A percentile compares a stretch with the other conserved stretches of the same genome.
phyloP scores from a whole-genome alignment of 108 stramenopile genomes.

The Mediolabrus comicus region DNA sequence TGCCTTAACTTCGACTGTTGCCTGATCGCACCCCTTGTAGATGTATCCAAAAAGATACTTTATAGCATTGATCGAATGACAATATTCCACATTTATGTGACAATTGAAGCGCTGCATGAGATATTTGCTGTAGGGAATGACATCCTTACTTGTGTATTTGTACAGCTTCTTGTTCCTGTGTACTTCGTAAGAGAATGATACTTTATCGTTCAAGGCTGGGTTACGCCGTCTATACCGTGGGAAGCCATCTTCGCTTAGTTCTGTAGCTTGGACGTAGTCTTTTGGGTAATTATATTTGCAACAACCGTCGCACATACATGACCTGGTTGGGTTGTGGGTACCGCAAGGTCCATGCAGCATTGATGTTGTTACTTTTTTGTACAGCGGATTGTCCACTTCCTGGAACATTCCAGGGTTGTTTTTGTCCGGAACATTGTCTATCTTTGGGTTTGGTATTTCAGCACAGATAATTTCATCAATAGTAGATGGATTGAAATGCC shows the following conservation, averaged over 20 bases:
- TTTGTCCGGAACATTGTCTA: constrained; percentile 2
- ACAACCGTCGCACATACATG: constrained; percentile 1
- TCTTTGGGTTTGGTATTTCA: constrained; percentile 21
- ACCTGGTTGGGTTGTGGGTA: not conserved
- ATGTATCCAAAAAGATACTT: constrained; percentile 16
- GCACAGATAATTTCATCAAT: constrained; percentile 15
- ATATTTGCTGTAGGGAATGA: constrained; percentile 19
- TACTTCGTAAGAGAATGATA: not conserved
- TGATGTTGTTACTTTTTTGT: not conserved
- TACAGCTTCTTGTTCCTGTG: not conserved
- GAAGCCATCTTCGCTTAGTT: not conserved
- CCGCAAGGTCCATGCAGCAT: constrained; percentile 21
- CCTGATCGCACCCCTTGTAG: constrained; percentile 9
- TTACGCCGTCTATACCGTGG: not conserved
- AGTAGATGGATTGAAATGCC: constrained; percentile 1
- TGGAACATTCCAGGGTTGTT: too few species aligned
- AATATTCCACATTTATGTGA: constrained; percentile 35
- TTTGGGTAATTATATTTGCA: not conserved
- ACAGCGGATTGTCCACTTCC: not conserved
- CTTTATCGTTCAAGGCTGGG: not conserved
- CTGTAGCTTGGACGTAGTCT: not conserved
- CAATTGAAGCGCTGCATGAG: constrained; percentile 5
- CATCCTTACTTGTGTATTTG: constrained; percentile 6
- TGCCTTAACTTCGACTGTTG: not conserved
- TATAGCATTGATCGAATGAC: constrained; percentile 8